Percentiles rank a stretch among this genome's conserved stretches.
Conservation (phyloP, 176 grass and related monocot species). For the Raddia guianensis region DNA sequence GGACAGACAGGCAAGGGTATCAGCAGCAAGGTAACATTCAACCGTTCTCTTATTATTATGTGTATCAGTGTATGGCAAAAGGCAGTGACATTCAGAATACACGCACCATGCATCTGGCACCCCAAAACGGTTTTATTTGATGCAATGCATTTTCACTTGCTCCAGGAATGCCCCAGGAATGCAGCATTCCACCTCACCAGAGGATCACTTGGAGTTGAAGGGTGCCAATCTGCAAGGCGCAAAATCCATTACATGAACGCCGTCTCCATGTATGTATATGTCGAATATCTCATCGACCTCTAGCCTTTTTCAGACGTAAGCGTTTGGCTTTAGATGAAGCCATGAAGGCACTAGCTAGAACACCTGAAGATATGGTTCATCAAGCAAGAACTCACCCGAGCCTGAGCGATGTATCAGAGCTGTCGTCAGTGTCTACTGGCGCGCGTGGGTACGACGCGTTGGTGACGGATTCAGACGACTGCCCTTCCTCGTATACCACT, state of each 20-base stretch:
- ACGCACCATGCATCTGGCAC: constrained; percentile 36
- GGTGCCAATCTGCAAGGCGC: constrained; percentile 44
- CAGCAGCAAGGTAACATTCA: not conserved
- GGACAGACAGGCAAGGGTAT: constrained; percentile 9
- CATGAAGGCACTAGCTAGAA: not conserved
- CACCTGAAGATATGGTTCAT: not conserved
- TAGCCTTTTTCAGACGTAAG: not conserved
- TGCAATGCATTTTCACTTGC: not conserved
- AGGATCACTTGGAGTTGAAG: constrained; percentile 49
- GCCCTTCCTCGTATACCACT: constrained; percentile 55
- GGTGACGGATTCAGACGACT: constrained; percentile 70
- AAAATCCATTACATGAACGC: constrained; percentile 7
- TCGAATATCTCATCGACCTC: not conserved
- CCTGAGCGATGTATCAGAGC: constrained; percentile 63
- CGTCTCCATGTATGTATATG: not conserved
- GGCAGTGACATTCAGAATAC: constrained; percentile 23
- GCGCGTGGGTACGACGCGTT: constrained; percentile 42
- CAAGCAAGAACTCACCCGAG: constrained; percentile 54
- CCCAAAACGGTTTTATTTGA: constrained; percentile 35
- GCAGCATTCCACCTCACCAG: not conserved
- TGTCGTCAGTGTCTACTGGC: constrained; percentile 40
- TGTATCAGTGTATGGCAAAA: constrained; percentile 27
- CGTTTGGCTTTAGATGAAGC: not conserved
- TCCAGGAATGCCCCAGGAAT: not conserved
- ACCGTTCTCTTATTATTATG: not conserved